Evolutionary conservation across 495 filamentous ascomycete genomes (phyloP).

Genomic region (Eremomyces bilateralis): DNA sequence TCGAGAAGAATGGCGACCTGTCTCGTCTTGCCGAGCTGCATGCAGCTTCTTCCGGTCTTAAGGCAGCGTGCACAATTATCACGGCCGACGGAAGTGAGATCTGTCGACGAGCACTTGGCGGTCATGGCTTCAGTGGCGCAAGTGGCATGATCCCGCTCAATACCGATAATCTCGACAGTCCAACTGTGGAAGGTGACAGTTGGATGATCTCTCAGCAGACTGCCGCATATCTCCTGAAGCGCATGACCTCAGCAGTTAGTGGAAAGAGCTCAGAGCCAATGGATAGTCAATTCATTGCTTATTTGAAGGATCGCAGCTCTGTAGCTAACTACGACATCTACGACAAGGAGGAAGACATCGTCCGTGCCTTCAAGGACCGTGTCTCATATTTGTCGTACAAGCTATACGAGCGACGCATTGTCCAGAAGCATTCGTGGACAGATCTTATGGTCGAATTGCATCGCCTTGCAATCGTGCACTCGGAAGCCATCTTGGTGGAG

Average conservation of each 20-base stretch:
- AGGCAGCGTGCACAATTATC: conserved; percentile 43
- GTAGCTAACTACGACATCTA: conserved; percentile 5
- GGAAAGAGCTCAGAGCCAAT: too few relatives aligned
- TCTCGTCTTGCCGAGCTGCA: conserved; percentile 52
- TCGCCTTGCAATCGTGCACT: conserved; percentile 44
- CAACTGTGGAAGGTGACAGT: conserved; percentile 53
- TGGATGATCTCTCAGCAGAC: conserved; percentile 65
- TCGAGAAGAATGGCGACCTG: conserved; percentile 32
- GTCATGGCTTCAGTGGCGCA: conserved; percentile 51
- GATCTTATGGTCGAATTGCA: conserved; percentile 52
- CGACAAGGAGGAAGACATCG: conserved; percentile 21
- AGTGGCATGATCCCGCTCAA: conserved; percentile 46
- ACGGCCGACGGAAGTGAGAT: conserved; percentile 49
- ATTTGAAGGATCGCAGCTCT: conserved; percentile 8
- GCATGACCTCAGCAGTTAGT: too few relatives aligned
- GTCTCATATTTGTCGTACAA: conserved; percentile 22
- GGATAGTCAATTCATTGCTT: conserved; percentile 12
- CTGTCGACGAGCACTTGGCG: conserved; percentile 49
- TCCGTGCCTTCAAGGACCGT: conserved; percentile 21
- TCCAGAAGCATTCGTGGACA: conserved; percentile 49
- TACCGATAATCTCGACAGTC: conserved; percentile 44
- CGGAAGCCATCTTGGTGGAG: conserved; percentile 46
- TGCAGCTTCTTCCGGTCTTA: conserved; percentile 51
- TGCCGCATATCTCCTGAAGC: conserved; percentile 43
- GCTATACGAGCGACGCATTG: conserved; percentile 38